Percentiles rank a stretch among this genome's conserved stretches.
Conservation (phyloP, 225 moss, liverwort and hornwort genomes). For the Sphagnum tenellum region DNA sequence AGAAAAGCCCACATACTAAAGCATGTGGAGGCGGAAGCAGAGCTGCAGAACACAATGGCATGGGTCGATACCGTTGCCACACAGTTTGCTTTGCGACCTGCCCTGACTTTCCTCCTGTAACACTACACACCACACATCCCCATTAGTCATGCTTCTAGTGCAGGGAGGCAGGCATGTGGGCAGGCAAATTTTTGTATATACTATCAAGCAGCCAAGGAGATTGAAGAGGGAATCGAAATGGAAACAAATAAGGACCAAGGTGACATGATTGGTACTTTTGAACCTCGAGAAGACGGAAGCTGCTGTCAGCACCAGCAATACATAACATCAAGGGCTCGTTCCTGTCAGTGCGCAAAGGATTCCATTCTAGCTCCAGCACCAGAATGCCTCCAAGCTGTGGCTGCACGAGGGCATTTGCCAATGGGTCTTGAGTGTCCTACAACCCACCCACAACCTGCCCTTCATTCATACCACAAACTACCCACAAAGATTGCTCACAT, state of each 20-base stretch:
- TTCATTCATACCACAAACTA: too few relatives aligned
- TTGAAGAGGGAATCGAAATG: too few relatives aligned
- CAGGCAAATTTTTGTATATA: too few relatives aligned
- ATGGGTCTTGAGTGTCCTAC: constrained; percentile 95
- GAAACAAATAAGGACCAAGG: too few relatives aligned
- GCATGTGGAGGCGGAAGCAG: constrained; percentile 96
- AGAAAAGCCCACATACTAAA: constrained; percentile 39
- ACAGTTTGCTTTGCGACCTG: constrained; percentile 65
- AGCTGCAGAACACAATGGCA: constrained; percentile 90
- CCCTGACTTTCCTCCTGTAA: constrained; percentile 47
- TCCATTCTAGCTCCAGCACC: constrained; percentile 98
- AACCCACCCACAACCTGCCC: not conserved
- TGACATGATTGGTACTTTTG: constrained; percentile 38
- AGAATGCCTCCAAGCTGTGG: constrained; percentile 92
- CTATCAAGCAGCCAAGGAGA: too few relatives aligned
- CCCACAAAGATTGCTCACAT: too few relatives aligned
- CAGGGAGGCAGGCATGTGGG: too few relatives aligned
- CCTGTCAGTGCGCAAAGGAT: constrained; percentile 89
- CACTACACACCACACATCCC: constrained; percentile 22
- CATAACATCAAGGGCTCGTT: constrained; percentile 93
- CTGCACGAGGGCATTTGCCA: constrained; percentile 82
- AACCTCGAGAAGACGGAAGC: constrained; percentile 93
- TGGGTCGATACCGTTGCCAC: constrained; percentile 92
- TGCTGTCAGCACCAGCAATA: constrained; percentile 94
- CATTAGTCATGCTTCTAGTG: not conserved